Conservation (phyloP, 495 filamentous ascomycete species). For the Tuber microsphaerosporum region DNA sequence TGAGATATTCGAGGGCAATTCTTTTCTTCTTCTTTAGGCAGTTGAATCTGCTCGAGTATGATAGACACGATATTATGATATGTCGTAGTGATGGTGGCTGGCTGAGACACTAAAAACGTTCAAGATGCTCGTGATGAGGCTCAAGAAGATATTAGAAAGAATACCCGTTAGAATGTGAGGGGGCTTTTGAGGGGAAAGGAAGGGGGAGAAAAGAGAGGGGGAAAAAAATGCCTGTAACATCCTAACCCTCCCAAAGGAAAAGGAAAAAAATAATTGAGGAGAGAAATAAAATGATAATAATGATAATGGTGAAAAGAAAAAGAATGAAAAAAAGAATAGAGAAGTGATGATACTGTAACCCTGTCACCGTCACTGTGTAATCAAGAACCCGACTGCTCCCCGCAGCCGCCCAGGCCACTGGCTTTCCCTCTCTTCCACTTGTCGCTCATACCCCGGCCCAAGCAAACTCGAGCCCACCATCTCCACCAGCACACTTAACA, state of each 20-base stretch:
- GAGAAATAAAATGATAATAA: neutral
- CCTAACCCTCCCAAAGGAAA: neutral
- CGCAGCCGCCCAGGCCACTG: neutral
- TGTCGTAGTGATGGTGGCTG: neutral
- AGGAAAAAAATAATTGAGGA: neutral
- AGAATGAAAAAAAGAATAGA: too few species aligned
- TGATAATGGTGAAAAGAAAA: neutral
- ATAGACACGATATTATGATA: neutral
- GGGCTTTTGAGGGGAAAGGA: neutral
- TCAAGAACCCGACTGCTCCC: neutral
- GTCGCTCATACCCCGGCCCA: neutral
- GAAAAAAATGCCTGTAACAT: neutral
- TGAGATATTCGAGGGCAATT: neutral
- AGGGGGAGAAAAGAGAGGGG: neutral
- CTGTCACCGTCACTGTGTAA: neutral
- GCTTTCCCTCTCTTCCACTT: neutral
- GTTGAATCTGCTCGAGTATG: neutral
- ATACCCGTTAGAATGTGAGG: neutral
- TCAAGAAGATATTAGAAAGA: neutral
- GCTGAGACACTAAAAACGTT: neutral
- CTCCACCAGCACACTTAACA: constrained; percentile 10
- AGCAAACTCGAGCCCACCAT: constrained; percentile 7
- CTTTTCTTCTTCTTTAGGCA: neutral
- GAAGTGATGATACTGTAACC: neutral
- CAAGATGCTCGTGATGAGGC: neutral